A percentile compares a stretch with the other conserved stretches of the same genome.
Conservation (phyloP, 768 basidiomycete species). For the Daedalea quercina region DNA sequence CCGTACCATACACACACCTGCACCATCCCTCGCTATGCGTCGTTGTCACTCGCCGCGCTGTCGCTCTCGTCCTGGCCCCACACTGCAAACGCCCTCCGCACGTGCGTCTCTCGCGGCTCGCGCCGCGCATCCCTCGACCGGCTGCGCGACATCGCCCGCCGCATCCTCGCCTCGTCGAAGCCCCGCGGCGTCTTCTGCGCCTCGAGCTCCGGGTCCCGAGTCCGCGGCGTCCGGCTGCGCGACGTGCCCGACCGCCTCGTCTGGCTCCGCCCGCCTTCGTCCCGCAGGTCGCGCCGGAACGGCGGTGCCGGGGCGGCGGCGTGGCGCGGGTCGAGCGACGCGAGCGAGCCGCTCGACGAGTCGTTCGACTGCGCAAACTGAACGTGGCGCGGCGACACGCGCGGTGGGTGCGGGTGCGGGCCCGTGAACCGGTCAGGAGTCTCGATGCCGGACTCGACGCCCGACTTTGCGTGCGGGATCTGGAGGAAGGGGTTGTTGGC, state of each 20-base stretch:
- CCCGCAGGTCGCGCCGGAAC: constrained; percentile 42
- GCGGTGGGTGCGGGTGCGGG: constrained; percentile 42
- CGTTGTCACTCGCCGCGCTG: constrained; percentile 73
- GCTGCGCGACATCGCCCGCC: constrained; percentile 13
- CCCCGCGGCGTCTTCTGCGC: constrained; percentile 57
- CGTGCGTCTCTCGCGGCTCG: constrained; percentile 14
- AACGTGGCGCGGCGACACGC: constrained; percentile 42
- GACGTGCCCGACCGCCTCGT: constrained; percentile 24
- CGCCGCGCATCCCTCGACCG: constrained; percentile 19
- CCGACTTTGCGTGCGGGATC: constrained; percentile 30
- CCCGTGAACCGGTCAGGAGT: constrained; percentile 56
- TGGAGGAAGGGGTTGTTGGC: constrained; percentile 24
- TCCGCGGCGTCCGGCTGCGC: constrained; percentile 53
- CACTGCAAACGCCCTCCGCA: constrained; percentile 53
- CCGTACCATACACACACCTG: background rate
- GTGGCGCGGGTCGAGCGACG: constrained; percentile 27
- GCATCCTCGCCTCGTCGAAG: constrained; percentile 12
- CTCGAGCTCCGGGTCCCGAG: constrained; percentile 51
- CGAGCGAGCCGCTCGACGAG: constrained; percentile 34
- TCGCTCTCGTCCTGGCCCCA: constrained; percentile 89
- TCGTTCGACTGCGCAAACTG: constrained; percentile 32
- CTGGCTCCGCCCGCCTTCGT: constrained; percentile 35
- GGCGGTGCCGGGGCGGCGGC: constrained; percentile 25
- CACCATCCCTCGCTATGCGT: constrained; percentile 20
- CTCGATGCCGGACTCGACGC: constrained; percentile 51